Conservation (phyloP, 2,329 filamentous ascomycete genomes). For the Emericellopsis cladophorae region DNA sequence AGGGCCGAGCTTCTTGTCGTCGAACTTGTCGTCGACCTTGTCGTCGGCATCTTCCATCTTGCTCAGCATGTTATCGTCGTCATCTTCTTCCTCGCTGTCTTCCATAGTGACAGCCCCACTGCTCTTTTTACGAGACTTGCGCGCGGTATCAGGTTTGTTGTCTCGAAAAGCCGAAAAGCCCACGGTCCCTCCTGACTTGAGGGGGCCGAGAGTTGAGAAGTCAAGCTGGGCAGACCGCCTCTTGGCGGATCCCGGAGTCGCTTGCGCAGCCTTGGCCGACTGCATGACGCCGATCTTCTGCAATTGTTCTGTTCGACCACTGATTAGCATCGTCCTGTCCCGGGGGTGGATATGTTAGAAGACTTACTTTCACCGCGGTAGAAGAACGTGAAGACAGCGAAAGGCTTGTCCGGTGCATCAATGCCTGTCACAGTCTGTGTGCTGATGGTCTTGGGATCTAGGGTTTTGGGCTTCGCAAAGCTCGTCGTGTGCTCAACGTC, state of each 20-base stretch:
- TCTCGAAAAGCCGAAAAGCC: constrained; percentile 86
- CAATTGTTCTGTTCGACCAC: constrained; percentile 59
- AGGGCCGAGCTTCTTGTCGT: constrained; percentile 39
- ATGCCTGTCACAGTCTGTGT: constrained; percentile 99
- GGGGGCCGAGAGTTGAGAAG: constrained; percentile 70
- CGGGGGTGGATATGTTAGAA: background rate
- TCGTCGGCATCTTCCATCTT: constrained; percentile 35
- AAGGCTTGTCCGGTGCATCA: constrained; percentile 89
- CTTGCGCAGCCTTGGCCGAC: constrained; percentile 48
- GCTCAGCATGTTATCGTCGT: constrained; percentile 45
- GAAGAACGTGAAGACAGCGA: constrained; percentile 94
- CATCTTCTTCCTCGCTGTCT: constrained; percentile 69
- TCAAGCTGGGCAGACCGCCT: constrained; percentile 74
- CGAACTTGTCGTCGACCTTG: constrained; percentile 7
- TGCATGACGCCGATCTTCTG: constrained; percentile 89
- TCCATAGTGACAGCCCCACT: constrained; percentile 50
- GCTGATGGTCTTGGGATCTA: constrained; percentile 94
- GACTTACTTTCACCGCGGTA: constrained; percentile 86
- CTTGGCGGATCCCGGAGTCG: constrained; percentile 51
- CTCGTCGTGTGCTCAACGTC: constrained; percentile 95
- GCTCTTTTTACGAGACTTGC: constrained; percentile 47
- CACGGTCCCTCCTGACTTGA: constrained; percentile 78
- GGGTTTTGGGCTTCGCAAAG: constrained; percentile 89
- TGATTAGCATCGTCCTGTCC: constrained; percentile 7
- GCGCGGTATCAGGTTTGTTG: constrained; percentile 40